Evolutionary conservation across 208 protist species (phyloP).

Genomic region (Wallacemonas collosoma): DNA sequence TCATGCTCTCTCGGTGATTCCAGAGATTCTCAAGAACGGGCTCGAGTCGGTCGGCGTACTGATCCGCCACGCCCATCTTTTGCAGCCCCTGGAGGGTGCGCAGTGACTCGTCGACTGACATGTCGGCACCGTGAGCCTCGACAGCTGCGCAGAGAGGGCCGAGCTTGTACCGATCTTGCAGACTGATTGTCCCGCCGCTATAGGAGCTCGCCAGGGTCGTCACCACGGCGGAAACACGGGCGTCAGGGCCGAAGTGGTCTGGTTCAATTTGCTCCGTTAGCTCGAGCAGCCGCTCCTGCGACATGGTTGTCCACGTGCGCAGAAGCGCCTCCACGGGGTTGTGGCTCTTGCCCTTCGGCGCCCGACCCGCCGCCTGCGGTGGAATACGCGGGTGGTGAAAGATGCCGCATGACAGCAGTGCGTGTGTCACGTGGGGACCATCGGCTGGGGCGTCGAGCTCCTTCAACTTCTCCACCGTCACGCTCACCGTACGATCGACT

Average conservation of each 20-base stretch:
- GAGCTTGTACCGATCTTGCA: slow-evolving; percentile 58
- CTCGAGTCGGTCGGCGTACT: slow-evolving; percentile 36
- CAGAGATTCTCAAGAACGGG: slow-evolving; percentile 68
- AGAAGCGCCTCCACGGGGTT: slow-evolving; percentile 86
- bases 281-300: slow-evolving; percentile 78
- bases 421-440: slow-evolving; percentile 79
- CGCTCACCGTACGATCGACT: slow-evolving; percentile 46
- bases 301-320: slow-evolving; percentile 61
- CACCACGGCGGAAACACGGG: slow-evolving; percentile 56
- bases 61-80: slow-evolving; percentile 44
- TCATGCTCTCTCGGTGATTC: slow-evolving; percentile 46
- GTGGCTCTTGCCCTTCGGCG: slow-evolving; percentile 22
- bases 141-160: slow-evolving; percentile 71
- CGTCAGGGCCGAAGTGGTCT: slow-evolving; percentile 52
- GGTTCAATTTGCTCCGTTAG: slow-evolving; percentile 76
- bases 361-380: slow-evolving; percentile 18
- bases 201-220: slow-evolving; percentile 57
- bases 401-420: slow-evolving; percentile 69
- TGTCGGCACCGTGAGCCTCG: slow-evolving; percentile 46
- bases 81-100: slow-evolving; percentile 59
- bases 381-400: slow-evolving; percentile 77
- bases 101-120: slow-evolving; percentile 66
- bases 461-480: slow-evolving; percentile 61
- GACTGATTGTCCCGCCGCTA: slow-evolving; percentile 13
- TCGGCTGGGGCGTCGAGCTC: slow-evolving; percentile 55